Conservation (phyloP, 2,329 filamentous ascomycete genomes). For the Cercospora sp. region DNA sequence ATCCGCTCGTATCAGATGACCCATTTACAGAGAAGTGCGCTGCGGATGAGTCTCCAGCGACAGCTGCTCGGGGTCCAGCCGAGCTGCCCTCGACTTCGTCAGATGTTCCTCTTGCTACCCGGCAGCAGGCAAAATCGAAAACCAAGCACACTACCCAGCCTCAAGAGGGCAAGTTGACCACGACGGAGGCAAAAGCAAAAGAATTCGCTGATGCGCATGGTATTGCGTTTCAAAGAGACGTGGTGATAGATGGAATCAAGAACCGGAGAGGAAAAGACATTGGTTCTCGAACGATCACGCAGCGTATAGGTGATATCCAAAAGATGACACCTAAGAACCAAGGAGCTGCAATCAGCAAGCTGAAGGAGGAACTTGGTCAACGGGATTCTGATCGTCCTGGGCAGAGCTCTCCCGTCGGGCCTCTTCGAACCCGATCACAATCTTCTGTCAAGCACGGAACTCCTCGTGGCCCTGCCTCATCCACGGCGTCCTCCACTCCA, state of each 20-base stretch:
- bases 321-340: constrained; percentile 11
- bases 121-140: constrained; percentile 4
- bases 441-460: neutral
- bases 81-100: constrained; percentile 7
- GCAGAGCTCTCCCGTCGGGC: neutral
- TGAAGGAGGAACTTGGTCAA: neutral
- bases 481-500: neutral
- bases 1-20: neutral
- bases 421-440: neutral
- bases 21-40: neutral
- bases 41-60: neutral
- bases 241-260: constrained; percentile 2
- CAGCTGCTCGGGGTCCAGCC: neutral
- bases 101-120: constrained; percentile 7
- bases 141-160: neutral
- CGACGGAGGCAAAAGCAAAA: constrained; percentile 2
- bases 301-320: constrained; percentile 4
- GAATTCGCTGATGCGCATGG: constrained; percentile 12
- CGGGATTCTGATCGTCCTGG: neutral
- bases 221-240: neutral
- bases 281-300: constrained; percentile 4
- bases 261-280: constrained; percentile 1
- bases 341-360: neutral
- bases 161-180: neutral
- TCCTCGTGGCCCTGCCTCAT: neutral